Evolutionary conservation across 139 green algal species (phyloP).

Genomic region (Coelastrella sp.): DNA sequence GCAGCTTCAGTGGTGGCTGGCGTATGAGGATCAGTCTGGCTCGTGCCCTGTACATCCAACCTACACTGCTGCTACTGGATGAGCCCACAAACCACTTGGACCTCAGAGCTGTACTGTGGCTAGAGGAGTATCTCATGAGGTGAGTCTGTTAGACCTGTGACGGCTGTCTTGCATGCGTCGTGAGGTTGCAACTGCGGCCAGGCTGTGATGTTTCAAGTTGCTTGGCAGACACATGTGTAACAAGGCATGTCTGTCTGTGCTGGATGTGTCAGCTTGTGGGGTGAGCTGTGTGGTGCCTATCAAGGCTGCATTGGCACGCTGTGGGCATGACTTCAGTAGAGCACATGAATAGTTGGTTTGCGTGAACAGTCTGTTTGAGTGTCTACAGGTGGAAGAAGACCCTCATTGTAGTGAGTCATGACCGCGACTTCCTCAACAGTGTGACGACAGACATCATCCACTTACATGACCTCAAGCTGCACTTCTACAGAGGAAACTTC

Average conservation of each 20-base stretch:
- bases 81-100: constrained; percentile 99
- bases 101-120: constrained; percentile 93
- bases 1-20: constrained; percentile 93
- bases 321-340: too few species aligned
- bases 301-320: too few species aligned
- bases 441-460: constrained; percentile 99
- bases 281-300: too few species aligned
- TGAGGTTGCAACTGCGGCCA: too few species aligned
- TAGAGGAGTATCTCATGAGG: constrained; percentile 90
- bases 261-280: too few species aligned
- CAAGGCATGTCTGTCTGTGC: too few species aligned
- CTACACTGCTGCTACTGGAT: constrained; percentile 98
- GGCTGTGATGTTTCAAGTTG: too few species aligned
- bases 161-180: too few species aligned
- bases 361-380: background rate
- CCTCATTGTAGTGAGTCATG: constrained; percentile 98
- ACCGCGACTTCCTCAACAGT: constrained; percentile 98
- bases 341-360: too few species aligned
- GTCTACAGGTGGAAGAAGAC: constrained; percentile 98
- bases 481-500: constrained; percentile 95
- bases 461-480: constrained; percentile 96
- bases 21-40: constrained; percentile 99
- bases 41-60: constrained; percentile 98
- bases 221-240: too few species aligned
- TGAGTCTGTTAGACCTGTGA: background rate